phyloP scores from a whole-genome alignment of 768 basidiomycete species.

The Mycena sanguinolenta region DNA sequence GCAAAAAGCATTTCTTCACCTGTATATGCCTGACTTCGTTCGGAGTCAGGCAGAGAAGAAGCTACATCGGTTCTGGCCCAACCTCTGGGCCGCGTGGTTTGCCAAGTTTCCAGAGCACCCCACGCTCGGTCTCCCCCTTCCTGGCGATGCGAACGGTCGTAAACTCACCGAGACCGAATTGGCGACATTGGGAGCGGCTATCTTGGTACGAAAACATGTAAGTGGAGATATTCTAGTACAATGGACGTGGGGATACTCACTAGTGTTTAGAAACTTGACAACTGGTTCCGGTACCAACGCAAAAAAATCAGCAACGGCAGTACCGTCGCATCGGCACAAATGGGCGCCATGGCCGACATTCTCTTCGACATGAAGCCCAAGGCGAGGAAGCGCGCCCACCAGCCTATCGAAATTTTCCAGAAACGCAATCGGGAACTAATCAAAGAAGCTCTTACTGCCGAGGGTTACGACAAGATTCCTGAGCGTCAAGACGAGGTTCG shows the following conservation, averaged over 20 bases:
- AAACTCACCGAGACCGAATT: not conserved
- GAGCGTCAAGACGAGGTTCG: not conserved
- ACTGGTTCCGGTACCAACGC: constrained; percentile 11
- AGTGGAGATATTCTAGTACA: too few relatives aligned
- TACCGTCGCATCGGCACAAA: not conserved
- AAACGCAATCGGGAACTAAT: not conserved
- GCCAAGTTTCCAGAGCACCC: not conserved
- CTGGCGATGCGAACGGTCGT: not conserved
- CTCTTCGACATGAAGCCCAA: constrained; percentile 2
- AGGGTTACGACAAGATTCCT: not conserved
- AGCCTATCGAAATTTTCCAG: constrained; percentile 20
- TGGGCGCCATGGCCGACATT: not conserved
- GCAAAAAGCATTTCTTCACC: not conserved
- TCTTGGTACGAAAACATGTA: not conserved
- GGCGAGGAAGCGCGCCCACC: not conserved
- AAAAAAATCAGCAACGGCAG: not conserved
- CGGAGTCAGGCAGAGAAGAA: constrained; percentile 6
- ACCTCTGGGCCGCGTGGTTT: not conserved
- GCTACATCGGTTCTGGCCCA: constrained; percentile 13
- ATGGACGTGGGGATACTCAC: too few relatives aligned
- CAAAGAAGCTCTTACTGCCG: not conserved
- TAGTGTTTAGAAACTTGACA: not conserved
- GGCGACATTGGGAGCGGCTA: not conserved
- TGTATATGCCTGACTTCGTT: constrained; percentile 5
- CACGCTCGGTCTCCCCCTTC: not conserved